Evolutionary conservation across 2,329 filamentous ascomycete species (phyloP), one percentile per base, ranked within the genome.

Genomic region (Sclerotinia borealis): DNA sequence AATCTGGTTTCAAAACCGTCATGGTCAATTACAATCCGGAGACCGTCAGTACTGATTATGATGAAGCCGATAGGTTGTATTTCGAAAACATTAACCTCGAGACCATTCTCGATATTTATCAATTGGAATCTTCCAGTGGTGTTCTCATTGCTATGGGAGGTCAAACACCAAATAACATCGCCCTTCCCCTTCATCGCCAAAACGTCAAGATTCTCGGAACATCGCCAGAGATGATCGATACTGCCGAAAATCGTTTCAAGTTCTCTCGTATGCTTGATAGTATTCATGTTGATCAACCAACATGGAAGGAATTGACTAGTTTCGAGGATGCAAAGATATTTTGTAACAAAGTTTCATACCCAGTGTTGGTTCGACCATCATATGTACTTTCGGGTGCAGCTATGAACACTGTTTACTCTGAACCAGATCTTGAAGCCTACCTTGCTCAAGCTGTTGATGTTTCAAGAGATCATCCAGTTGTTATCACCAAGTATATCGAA

Each of bases 401-500:
- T 74, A 99, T 99, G 95, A 98, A 92, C 60, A 93, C 98, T 71
- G 97, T 99, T 72, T 88, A 86, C 75, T 91, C 87, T 76, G 84
- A 92, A 70, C 87, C 88, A 69, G 93, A 99, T 74, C 87, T 99
- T 64, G 91, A 96, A 80, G 91, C 96, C 68, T 98, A 98, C 83
- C 88, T 99, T 9, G 85, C 92, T 74, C 93, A 93, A 68, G 95
- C 95, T 60, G 89, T 88, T 75, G 88, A 87, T 64, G 95, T 98
- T 67, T 96, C 92, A 22, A 93, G 93, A n/a, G 95, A 99, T 75
- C 92, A 99, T 79, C 95, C 95, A 3, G 95, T 99, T 48, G 95
- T 99, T 63, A 98, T 99, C 76, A 96, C 89, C 74, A 96, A 98
- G 79, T 98, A 96, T 81, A 98, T 99, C 66, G 92, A 98, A 78